Conservation (phyloP, 108 stramenopile genomes). For the Cyclostephanos invisitatus region DNA sequence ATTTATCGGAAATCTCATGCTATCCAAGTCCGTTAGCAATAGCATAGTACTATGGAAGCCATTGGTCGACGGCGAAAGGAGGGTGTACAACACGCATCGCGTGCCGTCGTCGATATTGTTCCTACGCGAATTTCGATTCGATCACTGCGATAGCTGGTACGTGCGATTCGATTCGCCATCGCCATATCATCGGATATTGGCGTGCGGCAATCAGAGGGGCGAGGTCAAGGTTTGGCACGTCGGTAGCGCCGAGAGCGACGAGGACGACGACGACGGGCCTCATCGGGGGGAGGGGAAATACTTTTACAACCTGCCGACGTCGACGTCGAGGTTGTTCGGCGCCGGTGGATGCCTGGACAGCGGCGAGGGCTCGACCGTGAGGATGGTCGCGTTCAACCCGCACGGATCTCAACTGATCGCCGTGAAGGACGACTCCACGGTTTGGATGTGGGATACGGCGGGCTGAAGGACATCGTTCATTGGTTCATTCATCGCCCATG, state of each 20-base stretch:
- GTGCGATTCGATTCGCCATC: conserved; percentile 64
- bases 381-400: conserved; percentile 68
- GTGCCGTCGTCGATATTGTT: conserved; percentile 40
- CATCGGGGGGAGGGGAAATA: conserved; percentile 32
- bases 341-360: neutral
- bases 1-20: conserved; percentile 77
- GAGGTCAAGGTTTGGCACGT: conserved; percentile 76
- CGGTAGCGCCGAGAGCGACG: conserved; percentile 11
- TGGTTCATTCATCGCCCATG: no score
- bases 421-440: conserved; percentile 55
- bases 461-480: neutral
- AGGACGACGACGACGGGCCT: conserved; percentile 22
- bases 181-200: conserved; percentile 48
- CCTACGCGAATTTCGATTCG: conserved; percentile 41
- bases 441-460: conserved; percentile 62
- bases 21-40: conserved; percentile 73
- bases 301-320: conserved; percentile 35
- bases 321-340: neutral
- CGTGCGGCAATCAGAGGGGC: conserved; percentile 70
- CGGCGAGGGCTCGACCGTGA: conserved; percentile 38
- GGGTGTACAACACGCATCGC: conserved; percentile 6
- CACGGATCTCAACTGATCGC: conserved; percentile 55
- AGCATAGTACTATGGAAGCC: conserved; percentile 83
- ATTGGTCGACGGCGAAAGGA: conserved; percentile 24
- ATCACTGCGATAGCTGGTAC: conserved; percentile 62